phyloP scores from a whole-genome alignment of 331 rosid genomes.

The Cucumis variabilis region DNA sequence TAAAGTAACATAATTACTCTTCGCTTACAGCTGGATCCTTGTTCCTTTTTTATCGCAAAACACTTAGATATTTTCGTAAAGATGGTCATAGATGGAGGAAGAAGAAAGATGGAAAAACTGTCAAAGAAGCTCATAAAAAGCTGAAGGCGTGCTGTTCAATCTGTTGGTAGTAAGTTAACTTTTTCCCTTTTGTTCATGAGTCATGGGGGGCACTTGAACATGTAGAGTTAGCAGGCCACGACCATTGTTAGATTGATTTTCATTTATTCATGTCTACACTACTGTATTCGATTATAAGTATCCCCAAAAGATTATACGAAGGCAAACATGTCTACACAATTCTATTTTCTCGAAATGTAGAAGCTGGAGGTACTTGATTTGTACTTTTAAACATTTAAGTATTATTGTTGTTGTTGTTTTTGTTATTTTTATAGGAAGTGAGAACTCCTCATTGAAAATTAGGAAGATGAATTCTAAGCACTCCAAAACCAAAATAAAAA shows the following conservation, averaged over 20 bases:
- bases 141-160: constrained; percentile 87
- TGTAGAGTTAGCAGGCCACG: neutral
- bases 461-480: neutral
- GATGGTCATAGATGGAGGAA: constrained; percentile 90
- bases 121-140: constrained; percentile 89
- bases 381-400: neutral
- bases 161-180: constrained; percentile 66
- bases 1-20: constrained; percentile 24
- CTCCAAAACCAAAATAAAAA: neutral
- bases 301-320: neutral
- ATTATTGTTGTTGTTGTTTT: too few relatives aligned
- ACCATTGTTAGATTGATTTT: neutral
- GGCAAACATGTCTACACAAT: neutral
- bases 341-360: neutral
- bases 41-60: constrained; percentile 76
- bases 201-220: constrained; percentile 14
- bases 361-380: constrained; percentile 15
- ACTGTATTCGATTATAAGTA: neutral
- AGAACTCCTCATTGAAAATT: neutral
- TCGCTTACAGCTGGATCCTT: constrained; percentile 68
- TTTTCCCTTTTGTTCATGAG: constrained; percentile 33
- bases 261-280: neutral
- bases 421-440: neutral
- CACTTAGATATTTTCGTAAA: constrained; percentile 76
- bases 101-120: constrained; percentile 82